Percentiles rank a stretch among this genome's conserved stretches.
These are phyloP conservation scores for Irpex lacteus DNA, from an alignment of 1,284 basidiomycete genomes.

Conservation along the genomic window DNA sequence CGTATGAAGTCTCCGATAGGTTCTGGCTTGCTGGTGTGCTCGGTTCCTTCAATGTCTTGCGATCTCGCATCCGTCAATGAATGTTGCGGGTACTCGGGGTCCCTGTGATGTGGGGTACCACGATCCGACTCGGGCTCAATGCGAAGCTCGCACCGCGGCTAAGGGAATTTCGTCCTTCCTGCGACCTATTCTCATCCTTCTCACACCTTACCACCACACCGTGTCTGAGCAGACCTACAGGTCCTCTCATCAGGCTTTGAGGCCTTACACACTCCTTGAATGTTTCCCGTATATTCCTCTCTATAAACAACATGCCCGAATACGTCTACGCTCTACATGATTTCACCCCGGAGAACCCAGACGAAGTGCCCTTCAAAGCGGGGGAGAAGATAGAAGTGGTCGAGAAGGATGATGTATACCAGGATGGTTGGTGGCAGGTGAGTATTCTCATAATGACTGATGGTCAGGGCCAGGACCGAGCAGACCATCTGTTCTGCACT, in stretches of 20 bases:
- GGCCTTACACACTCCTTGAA: slow-evolving; percentile 1
- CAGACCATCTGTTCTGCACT: background rate
- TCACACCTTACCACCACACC: background rate
- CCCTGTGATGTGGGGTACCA: background rate
- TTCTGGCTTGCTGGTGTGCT: background rate
- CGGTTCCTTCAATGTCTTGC: background rate
- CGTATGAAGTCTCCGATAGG: background rate
- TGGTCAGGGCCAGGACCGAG: slow-evolving; percentile 5
- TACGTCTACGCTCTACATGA: slow-evolving; percentile 83
- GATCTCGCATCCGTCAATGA: background rate
- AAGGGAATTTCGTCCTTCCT: background rate
- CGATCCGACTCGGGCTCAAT: background rate
- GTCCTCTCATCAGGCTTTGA: background rate
- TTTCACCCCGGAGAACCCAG: slow-evolving; percentile 89
- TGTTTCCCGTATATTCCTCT: background rate
- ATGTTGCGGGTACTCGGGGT: background rate
- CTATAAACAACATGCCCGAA: slow-evolving; percentile 36
- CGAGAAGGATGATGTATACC: slow-evolving; percentile 92
- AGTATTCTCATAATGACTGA: slow-evolving; percentile 29
- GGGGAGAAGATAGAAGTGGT: slow-evolving; percentile 89
- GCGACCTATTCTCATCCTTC: background rate
- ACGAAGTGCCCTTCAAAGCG: slow-evolving; percentile 86
- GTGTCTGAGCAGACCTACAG: background rate
- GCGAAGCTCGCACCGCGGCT: background rate
- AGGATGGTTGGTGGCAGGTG: slow-evolving; percentile 99